These are phyloP conservation scores for Astrothelium macrocarpum DNA, from an alignment of 495 filamentous ascomycete species.

Conservation along the genomic window DNA sequence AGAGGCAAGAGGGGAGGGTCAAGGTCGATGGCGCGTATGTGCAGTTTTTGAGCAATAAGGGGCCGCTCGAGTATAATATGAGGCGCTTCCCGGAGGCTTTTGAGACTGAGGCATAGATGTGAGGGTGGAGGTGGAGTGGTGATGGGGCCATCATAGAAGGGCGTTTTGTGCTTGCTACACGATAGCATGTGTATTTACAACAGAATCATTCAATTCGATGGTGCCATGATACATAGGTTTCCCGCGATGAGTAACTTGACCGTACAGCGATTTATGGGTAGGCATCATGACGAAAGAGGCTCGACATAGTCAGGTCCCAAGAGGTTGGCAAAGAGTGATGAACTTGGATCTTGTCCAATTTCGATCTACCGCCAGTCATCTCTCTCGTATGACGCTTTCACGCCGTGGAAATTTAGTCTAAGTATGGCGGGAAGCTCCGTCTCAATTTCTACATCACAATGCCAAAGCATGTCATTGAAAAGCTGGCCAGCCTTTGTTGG, in stretches of 20 bases:
- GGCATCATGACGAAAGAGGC: not conserved
- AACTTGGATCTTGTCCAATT: too few species aligned
- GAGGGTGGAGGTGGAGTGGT: not conserved
- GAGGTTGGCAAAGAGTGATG: too few species aligned
- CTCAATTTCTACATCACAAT: too few species aligned
- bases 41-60: constrained; percentile 91
- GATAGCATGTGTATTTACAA: not conserved
- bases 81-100: constrained; percentile 88
- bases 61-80: constrained; percentile 76
- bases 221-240: not conserved
- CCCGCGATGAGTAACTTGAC: not conserved
- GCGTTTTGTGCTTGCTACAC: not conserved
- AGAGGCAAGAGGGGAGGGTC: constrained; percentile 81
- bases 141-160: not conserved
- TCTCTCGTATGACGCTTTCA: too few species aligned
- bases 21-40: constrained; percentile 97
- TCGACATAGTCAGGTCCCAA: too few species aligned
- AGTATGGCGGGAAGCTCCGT: too few species aligned
- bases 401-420: too few species aligned
- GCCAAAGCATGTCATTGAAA: too few species aligned
- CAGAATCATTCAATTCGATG: not conserved
- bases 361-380: too few species aligned
- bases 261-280: not conserved
- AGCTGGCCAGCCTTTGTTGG: too few species aligned
- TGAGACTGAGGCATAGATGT: constrained; percentile 31